Evolutionary conservation across 371 early-diverging fungal genomes (phyloP).

Genomic region (Mucor velutinosus): DNA sequence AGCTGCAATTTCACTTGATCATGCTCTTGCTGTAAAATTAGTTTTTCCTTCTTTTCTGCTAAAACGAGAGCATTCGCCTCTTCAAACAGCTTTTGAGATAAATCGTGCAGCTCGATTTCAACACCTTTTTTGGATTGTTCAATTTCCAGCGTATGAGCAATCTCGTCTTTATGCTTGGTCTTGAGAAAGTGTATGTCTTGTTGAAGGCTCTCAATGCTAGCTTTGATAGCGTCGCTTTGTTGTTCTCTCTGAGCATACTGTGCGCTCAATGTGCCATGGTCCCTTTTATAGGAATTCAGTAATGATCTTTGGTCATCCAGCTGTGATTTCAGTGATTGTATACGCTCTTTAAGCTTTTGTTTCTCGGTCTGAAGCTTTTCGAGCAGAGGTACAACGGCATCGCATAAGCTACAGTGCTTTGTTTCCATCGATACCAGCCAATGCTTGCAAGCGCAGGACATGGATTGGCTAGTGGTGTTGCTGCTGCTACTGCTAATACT

Average conservation of each 20-base stretch:
- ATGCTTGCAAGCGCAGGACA: conserved; percentile 8
- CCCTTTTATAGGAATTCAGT: neutral
- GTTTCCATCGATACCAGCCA: conserved; percentile 13
- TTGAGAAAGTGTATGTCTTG: conserved; percentile 78
- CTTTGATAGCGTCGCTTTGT: neutral
- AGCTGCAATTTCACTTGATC: conserved; percentile 60
- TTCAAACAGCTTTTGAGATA: conserved; percentile 79
- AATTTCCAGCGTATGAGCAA: conserved; percentile 64
- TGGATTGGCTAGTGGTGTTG: neutral
- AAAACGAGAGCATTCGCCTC: conserved; percentile 89
- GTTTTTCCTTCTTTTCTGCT: conserved; percentile 64
- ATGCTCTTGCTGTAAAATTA: conserved; percentile 55
- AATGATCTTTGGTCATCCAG: conserved; percentile 1
- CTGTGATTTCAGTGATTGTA: neutral
- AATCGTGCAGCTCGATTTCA: conserved; percentile 76
- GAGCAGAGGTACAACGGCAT: conserved; percentile 6
- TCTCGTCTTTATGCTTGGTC: conserved; percentile 77
- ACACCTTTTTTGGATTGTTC: conserved; percentile 66
- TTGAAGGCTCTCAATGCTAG: conserved; percentile 72
- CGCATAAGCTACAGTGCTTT: conserved; percentile 15
- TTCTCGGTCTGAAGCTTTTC: neutral
- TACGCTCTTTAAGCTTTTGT: neutral
- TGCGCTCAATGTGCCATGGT: neutral
- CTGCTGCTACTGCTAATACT: conserved; percentile 1
- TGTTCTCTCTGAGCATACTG: neutral